These are phyloP conservation scores for Solanum medicagineum DNA, from an alignment of 257 asterid species.

Conservation along the genomic window DNA sequence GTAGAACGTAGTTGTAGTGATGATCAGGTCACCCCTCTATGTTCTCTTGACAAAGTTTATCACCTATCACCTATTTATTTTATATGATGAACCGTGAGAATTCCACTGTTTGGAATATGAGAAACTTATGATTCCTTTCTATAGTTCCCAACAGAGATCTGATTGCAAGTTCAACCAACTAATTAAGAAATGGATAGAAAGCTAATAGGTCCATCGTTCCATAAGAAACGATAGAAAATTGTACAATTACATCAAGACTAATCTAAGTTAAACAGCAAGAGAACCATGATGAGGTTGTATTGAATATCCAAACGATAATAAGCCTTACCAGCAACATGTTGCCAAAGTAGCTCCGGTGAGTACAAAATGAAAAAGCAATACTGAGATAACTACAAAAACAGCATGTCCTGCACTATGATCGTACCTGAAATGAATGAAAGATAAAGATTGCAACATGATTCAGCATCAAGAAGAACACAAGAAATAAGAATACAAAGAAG, in stretches of 20 bases:
- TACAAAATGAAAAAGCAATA: slow-evolving; percentile 71
- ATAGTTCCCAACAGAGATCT: neutral
- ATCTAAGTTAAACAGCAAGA: neutral
- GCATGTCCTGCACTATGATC: slow-evolving; percentile 92
- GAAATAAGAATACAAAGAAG: neutral
- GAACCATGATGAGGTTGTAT: neutral
- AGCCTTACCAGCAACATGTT: slow-evolving; percentile 75
- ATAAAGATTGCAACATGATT: neutral
- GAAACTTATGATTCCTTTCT: neutral
- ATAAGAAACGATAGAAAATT: neutral
- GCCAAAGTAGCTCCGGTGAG: slow-evolving; percentile 82
- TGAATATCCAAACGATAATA: neutral
- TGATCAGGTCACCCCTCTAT: neutral
- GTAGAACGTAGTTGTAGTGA: neutral
- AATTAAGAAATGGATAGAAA: neutral
- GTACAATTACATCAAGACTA: neutral
- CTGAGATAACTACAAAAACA: slow-evolving; percentile 73
- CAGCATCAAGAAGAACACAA: slow-evolving; percentile 1
- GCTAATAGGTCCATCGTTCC: neutral
- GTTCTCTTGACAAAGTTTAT: neutral
- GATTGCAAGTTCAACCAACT: neutral
- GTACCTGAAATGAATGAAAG: slow-evolving; percentile 54
- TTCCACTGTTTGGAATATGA: neutral
- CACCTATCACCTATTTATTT: neutral
- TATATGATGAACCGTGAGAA: neutral